Percentiles rank a stretch among this genome's conserved stretches.
Evolutionary conservation across 2,329 filamentous ascomycete species (phyloP).

Genomic region (Trichoderma breve): DNA sequence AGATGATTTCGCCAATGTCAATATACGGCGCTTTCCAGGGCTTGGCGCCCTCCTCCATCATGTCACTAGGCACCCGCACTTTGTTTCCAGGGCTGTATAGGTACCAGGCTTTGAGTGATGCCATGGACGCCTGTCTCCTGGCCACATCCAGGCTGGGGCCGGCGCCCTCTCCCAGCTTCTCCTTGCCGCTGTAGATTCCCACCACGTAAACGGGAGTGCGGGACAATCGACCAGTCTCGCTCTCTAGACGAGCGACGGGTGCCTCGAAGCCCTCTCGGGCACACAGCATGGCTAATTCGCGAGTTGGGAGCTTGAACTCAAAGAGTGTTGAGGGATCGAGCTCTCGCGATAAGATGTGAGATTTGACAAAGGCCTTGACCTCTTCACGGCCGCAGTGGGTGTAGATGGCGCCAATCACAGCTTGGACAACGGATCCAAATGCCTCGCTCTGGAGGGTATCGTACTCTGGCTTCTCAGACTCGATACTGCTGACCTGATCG

Average conservation of each 20-base stretch:
- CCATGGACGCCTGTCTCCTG: conserved; percentile 75
- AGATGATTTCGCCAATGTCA: conserved; percentile 69
- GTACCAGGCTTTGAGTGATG: conserved; percentile 91
- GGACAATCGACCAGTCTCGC: conserved; percentile 83
- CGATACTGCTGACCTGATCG: conserved; percentile 45
- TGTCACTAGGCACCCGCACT: conserved; percentile 67
- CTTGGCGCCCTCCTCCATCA: conserved; percentile 58
- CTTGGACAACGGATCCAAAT: conserved; percentile 74
- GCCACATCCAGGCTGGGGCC: conserved; percentile 76
- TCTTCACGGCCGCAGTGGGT: conserved; percentile 75
- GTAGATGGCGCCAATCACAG: conserved; percentile 81
- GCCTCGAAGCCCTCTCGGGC: conserved; percentile 83
- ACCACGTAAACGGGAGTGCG: conserved; percentile 89
- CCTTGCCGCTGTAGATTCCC: conserved; percentile 85
- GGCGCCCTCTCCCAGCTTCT: conserved; percentile 89
- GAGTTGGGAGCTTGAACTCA: conserved; percentile 77
- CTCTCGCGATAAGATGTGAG: conserved; percentile 78
- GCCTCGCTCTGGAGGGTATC: conserved; percentile 75
- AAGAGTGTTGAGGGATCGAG: conserved; percentile 78
- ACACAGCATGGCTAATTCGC: conserved; percentile 81
- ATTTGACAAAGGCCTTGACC: conserved; percentile 78
- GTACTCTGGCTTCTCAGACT: conserved; percentile 31
- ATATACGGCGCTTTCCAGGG: conserved; percentile 67
- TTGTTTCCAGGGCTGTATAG: conserved; percentile 76
- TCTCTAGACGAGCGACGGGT: conserved; percentile 82